A percentile compares a stretch with the other conserved stretches of the same genome.
phyloP scores from a whole-genome alignment of 75 land plant genomes.

The Isoetes taiwanensis region DNA sequence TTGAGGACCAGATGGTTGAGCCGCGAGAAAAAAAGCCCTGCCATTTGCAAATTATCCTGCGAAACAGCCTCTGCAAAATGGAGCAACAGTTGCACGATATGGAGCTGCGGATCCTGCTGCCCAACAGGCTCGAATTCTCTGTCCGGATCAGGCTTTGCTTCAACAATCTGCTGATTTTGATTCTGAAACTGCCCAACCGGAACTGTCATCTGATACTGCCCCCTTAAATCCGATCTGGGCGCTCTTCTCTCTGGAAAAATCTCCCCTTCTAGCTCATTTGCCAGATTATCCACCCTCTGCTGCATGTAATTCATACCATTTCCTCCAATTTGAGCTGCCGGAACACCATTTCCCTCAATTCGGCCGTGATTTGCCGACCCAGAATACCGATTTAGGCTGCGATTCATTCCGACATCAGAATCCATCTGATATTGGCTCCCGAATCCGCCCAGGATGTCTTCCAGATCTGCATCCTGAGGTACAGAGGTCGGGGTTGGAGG shows the following conservation, averaged over 20 bases:
- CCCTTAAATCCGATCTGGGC: background rate
- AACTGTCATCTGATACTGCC: background rate
- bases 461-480: too few relatives aligned
- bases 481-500: too few relatives aligned
- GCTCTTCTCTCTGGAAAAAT: background rate
- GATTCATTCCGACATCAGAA: too few relatives aligned
- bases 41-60: background rate
- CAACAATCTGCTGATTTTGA: background rate
- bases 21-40: background rate
- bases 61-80: background rate
- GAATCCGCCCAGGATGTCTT: too few relatives aligned
- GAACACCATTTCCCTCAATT: too few relatives aligned
- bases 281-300: background rate
- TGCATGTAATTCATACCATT: too few relatives aligned
- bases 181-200: background rate
- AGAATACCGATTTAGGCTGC: too few relatives aligned
- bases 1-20: background rate
- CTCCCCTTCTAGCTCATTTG: background rate
- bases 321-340: too few relatives aligned
- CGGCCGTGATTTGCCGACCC: too few relatives aligned
- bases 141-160: background rate
- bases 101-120: conserved; percentile 3
- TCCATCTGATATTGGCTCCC: too few relatives aligned
- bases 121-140: background rate
- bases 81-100: background rate